Base-by-base conservation (phyloP, 2,329 filamentous ascomycete species). In the Pseudocercospora fuligena region DNA sequence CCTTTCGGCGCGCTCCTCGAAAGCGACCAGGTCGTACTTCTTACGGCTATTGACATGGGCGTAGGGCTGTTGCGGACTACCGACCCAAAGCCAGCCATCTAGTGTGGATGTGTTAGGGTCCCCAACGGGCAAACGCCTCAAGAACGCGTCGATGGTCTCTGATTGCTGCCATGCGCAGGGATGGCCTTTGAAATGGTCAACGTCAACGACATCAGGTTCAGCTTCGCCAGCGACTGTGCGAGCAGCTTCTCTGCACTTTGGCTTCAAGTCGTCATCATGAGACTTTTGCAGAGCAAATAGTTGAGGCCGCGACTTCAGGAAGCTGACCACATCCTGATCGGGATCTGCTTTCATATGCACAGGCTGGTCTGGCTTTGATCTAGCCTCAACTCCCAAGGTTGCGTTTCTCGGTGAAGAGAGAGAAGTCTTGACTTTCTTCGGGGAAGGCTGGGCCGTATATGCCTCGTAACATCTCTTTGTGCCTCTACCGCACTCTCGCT, bases 31-130 rank as follows among this genome's bases (percentile, higher is more conserved):
- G 46, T 86, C 82, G 5, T 81, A 82, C 29, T 81, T 77, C 66
- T 82, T 80, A 63, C 81, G 29, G 74, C 71, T 7, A 65, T 74
- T 67, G 81, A 82, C 60, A 23, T 73, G 71, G 73, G 56, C 49
- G 23, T 43, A 57, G 19, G 64, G 64, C 11, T 46, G 56, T 14
- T 14, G 16, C 19, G 56, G n/a, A 76, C 92, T 92, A 61, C 84
- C 85, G 49, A 91, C 86, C 81, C 86, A 93, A 57, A 97, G 92
- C 90, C 92, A 95, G 0, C 85, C 85, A 2, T 85, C 82, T 0
- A 80, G 71, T 0, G 73, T 73, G 0, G 77, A 78, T 3, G 79
- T 76, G 2, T 82, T 78, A 0, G 89, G 91, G 1, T 85, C 89
- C 3, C 85, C 84, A 0, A 92, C 91, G 0, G 90, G 90, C 0